Percentiles rank a stretch among this genome's conserved stretches.
These are phyloP conservation scores for Turritis glabra DNA, from an alignment of 345 rosid species.

Conservation along the genomic window DNA sequence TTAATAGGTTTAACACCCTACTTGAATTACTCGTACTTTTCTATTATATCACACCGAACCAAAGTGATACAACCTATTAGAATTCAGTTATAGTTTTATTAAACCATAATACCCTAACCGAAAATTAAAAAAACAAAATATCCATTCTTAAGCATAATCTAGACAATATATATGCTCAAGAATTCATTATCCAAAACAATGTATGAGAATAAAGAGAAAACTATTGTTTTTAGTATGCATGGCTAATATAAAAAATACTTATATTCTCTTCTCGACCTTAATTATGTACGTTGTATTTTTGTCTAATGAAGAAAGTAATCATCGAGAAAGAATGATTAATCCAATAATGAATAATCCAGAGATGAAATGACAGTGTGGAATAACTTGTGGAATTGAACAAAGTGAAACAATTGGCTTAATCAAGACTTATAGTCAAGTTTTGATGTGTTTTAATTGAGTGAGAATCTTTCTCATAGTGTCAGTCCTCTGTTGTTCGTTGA, in stretches of 20 bases:
- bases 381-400: conserved; percentile 35
- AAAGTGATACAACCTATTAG: not conserved
- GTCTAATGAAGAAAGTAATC: conserved; percentile 15
- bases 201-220: conserved; percentile 22
- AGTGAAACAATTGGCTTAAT: conserved; percentile 30
- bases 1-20: not conserved
- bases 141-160: not conserved
- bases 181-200: conserved; percentile 1
- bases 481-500: conserved; percentile 35
- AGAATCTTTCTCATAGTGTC: conserved; percentile 34
- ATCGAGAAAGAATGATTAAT: conserved; percentile 9
- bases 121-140: not conserved
- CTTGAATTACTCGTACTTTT: not conserved
- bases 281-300: not conserved
- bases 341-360: conserved; percentile 1
- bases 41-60: not conserved
- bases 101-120: not conserved
- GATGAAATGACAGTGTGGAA: conserved; percentile 36
- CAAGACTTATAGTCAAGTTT: conserved; percentile 35
- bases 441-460: conserved; percentile 34
- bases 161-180: not conserved
- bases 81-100: not conserved
- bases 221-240: conserved; percentile 14
- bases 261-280: conserved; percentile 15
- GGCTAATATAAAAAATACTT: conserved; percentile 6